phyloP scores from a whole-genome alignment of 345 rosid genomes.

The Salix caprea region DNA sequence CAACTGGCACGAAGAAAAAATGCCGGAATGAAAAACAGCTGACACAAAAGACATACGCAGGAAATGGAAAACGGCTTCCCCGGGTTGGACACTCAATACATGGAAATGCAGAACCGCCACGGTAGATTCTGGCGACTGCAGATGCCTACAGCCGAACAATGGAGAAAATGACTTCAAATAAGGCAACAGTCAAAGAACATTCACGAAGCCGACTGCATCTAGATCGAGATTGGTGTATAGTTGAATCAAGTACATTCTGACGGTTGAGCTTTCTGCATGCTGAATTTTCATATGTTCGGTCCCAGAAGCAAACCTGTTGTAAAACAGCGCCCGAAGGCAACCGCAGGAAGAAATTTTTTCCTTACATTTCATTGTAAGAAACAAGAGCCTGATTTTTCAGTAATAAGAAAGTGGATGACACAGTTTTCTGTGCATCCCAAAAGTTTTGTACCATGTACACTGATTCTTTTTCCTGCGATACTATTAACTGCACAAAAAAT shows the following conservation, averaged over 20 bases:
- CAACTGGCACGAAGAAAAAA: background rate
- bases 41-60: no score
- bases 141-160: no score
- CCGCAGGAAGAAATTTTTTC: background rate
- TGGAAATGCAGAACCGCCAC: no score
- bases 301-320: conserved; percentile 6
- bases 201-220: background rate
- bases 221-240: background rate
- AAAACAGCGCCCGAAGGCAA: conserved; percentile 1
- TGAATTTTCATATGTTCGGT: background rate
- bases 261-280: background rate
- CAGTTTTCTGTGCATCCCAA: conserved; percentile 14
- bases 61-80: no score
- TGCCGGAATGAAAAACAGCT: no score
- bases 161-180: background rate
- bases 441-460: conserved; percentile 17
- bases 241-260: background rate
- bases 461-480: conserved; percentile 2
- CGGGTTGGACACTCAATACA: no score
- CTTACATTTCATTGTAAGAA: background rate
- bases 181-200: background rate
- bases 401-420: conserved; percentile 8
- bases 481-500: background rate
- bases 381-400: background rate
- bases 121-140: no score